These are phyloP conservation scores for Ascoidea rubescens DNA, from an alignment of 805 yeast species.

Conservation along the genomic window DNA sequence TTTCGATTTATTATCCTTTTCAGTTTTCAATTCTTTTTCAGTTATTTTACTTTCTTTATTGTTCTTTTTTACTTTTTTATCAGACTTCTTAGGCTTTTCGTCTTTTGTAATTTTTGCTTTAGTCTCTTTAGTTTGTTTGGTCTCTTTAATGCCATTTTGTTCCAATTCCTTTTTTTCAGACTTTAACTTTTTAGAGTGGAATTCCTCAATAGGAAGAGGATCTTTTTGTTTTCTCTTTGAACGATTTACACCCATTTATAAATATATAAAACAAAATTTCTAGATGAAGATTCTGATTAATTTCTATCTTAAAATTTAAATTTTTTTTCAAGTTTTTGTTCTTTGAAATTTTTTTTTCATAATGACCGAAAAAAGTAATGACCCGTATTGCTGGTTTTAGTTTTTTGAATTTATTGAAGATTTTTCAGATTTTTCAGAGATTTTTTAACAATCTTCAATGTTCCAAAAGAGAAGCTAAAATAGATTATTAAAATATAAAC, in stretches of 20 bases:
- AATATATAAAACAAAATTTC: neutral
- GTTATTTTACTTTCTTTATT: slow-evolving; percentile 8
- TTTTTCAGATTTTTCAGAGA: too few relatives aligned
- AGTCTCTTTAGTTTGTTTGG: neutral
- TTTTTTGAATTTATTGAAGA: too few relatives aligned
- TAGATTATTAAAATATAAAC: neutral
- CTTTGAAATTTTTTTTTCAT: too few relatives aligned
- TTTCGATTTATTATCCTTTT: slow-evolving; percentile 15
- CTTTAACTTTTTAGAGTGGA: slow-evolving; percentile 35
- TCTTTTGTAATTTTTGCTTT: slow-evolving; percentile 2
- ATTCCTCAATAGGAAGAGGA: slow-evolving; percentile 81
- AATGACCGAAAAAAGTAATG: too few relatives aligned
- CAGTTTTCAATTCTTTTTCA: slow-evolving; percentile 21
- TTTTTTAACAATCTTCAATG: neutral
- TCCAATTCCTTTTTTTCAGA: slow-evolving; percentile 22
- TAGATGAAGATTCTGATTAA: neutral
- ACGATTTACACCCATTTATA: slow-evolving; percentile 69
- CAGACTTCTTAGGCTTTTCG: neutral
- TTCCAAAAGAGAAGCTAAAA: slow-evolving; percentile 6
- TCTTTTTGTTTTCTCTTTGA: slow-evolving; percentile 82
- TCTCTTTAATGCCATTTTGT: slow-evolving; percentile 4
- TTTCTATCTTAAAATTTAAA: too few relatives aligned
- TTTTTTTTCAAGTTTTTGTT: too few relatives aligned
- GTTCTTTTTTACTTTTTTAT: neutral
- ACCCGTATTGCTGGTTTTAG: too few relatives aligned